Conservation (phyloP, 805 yeast genomes). For the Sporopachydermia lactativora region DNA sequence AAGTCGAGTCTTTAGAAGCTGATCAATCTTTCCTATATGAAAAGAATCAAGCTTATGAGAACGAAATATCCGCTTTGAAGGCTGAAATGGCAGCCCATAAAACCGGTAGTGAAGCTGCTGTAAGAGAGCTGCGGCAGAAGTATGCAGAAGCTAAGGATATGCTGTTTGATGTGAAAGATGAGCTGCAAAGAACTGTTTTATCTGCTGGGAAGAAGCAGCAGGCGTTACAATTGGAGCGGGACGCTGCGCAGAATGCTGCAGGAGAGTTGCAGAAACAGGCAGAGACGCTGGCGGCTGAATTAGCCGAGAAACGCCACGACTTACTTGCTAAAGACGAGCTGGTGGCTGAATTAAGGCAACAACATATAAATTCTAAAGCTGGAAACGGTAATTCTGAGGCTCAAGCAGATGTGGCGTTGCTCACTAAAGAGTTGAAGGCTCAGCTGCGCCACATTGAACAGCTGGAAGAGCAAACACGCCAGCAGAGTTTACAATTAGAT, state of each 20-base stretch:
- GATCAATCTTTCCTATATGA: conserved; percentile 24
- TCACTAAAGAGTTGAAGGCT: conserved; percentile 16
- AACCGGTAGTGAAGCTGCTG: conserved; percentile 15
- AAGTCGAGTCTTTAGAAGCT: conserved; percentile 22
- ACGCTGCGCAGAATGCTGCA: conserved; percentile 17
- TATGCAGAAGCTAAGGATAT: conserved; percentile 10
- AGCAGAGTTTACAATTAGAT: conserved; percentile 38
- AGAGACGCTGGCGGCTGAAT: conserved; percentile 2
- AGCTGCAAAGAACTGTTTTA: conserved; percentile 14
- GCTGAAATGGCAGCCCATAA: conserved; percentile 13
- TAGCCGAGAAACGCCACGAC: conserved; percentile 12
- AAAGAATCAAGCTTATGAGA: conserved; percentile 18
- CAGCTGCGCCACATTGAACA: conserved; percentile 32
- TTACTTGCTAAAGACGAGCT: conserved; percentile 19
- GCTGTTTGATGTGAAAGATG: conserved; percentile 9
- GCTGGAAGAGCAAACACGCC: conserved; percentile 36
- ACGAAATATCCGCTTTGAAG: conserved; percentile 15
- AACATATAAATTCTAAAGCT: conserved; percentile 6
- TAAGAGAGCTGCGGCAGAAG: conserved; percentile 24
- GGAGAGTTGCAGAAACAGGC: conserved; percentile 18
- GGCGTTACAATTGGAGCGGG: conserved; percentile 11
- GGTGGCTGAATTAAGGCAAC: conserved; percentile 14
- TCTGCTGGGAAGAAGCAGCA: conserved; percentile 7
- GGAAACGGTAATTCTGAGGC: conserved; percentile 1
- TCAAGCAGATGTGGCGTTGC: conserved; percentile 3